Evolutionary conservation across 139 green algal species (phyloP).

Genomic region (Tetradesmus obliquus): DNA sequence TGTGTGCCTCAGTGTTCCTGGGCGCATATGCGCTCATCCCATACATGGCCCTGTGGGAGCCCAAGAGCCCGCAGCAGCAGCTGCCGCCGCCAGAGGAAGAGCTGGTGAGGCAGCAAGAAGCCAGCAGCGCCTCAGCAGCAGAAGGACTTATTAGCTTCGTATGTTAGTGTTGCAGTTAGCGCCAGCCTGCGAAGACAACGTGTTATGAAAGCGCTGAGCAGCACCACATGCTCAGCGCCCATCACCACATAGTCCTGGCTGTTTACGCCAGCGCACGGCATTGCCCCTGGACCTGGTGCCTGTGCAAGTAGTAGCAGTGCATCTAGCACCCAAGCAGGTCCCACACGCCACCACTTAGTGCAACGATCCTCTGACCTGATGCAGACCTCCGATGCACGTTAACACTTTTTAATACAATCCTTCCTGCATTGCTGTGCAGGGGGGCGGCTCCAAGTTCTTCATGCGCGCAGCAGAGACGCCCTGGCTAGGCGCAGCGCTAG

Average conservation of each 20-base stretch:
- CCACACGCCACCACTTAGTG: no score
- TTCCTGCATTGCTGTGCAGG: background rate
- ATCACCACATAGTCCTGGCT: no score
- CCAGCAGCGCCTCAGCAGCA: background rate
- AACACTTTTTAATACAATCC: background rate
- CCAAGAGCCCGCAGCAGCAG: conserved; percentile 44
- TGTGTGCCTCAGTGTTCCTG: conserved; percentile 72
- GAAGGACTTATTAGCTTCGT: background rate
- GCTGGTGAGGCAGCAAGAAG: conserved; percentile 53
- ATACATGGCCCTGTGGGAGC: conserved; percentile 77
- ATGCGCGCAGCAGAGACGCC: conserved; percentile 65
- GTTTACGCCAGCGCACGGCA: no score
- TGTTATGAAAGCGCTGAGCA: background rate
- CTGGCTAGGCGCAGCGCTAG: conserved; percentile 58
- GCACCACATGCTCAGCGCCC: background rate
- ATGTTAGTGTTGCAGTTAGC: background rate
- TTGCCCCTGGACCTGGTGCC: no score
- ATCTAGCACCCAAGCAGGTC: no score
- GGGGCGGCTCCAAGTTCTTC: conserved; percentile 62
- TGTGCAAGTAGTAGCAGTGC: no score
- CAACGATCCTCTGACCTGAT: no score
- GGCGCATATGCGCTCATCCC: conserved; percentile 87
- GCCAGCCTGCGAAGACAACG: background rate
- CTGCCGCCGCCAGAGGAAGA: conserved; percentile 68
- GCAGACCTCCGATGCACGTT: no score